phyloP scores from a whole-genome alignment of 106 monocot species.

The Dendrobium huoshanense region DNA sequence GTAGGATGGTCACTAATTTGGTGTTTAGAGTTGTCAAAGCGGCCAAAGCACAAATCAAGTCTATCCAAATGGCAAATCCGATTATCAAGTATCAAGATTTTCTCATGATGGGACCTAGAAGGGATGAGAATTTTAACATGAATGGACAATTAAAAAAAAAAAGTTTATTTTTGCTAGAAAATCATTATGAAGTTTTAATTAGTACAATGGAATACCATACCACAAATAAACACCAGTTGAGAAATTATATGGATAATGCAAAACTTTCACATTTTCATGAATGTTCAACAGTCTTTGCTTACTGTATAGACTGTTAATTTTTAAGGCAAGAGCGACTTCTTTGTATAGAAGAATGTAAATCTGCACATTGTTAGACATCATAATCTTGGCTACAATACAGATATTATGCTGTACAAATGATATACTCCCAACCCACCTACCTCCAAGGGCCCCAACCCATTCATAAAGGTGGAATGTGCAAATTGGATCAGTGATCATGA shows the following conservation, averaged over 20 bases:
- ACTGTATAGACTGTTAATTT: constrained; percentile 92
- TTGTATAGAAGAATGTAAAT: constrained; percentile 98
- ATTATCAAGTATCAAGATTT: constrained; percentile 95
- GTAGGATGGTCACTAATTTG: constrained; percentile 76
- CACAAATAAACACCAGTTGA: constrained; percentile 89
- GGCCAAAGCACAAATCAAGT: constrained; percentile 99
- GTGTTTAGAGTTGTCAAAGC: constrained; percentile 84
- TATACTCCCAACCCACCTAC: neutral
- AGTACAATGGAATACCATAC: constrained; percentile 30
- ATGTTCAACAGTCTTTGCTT: constrained; percentile 70
- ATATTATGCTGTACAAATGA: neutral
- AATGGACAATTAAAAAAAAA: neutral
- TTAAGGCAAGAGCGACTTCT: constrained; percentile 88
- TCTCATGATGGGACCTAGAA: constrained; percentile 99
- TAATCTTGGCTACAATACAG: neutral
- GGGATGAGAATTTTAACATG: neutral
- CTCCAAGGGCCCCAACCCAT: neutral
- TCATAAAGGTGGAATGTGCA: neutral
- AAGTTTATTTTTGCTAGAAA: neutral
- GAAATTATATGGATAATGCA: constrained; percentile 98
- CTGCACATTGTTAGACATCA: constrained; percentile 38
- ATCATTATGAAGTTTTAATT: neutral
- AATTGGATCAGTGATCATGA: neutral
- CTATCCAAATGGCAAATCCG: constrained; percentile 87
- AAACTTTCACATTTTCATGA: constrained; percentile 99